Conservation (phyloP, 495 filamentous ascomycete species). For the Pyronema domesticum region DNA sequence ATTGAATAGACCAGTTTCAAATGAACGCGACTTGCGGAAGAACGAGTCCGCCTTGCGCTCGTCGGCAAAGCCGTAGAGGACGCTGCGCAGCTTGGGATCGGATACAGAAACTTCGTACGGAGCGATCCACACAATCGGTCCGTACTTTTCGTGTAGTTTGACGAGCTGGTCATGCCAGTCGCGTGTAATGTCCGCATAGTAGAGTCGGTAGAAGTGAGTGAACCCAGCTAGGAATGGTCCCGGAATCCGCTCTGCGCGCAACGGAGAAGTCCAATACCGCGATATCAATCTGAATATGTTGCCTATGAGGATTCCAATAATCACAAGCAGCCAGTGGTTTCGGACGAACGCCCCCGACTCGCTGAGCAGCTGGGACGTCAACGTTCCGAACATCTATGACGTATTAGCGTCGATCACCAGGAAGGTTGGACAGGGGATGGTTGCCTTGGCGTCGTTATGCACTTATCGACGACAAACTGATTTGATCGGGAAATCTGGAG, state of each 20-base stretch:
- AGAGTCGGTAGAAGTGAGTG: constrained; percentile 53
- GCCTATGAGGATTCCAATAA: background rate
- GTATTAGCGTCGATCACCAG: too few species aligned
- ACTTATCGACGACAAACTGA: too few species aligned
- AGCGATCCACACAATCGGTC: constrained; percentile 51
- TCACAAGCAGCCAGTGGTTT: background rate
- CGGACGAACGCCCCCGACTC: background rate
- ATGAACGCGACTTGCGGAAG: constrained; percentile 45
- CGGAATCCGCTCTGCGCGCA: constrained; percentile 26
- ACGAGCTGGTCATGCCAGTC: constrained; percentile 49
- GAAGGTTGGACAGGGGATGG: too few species aligned
- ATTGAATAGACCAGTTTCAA: constrained; percentile 20
- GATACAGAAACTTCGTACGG: constrained; percentile 50
- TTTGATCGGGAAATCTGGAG: too few species aligned
- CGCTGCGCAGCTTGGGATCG: constrained; percentile 47
- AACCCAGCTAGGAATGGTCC: constrained; percentile 50
- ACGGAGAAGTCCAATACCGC: constrained; percentile 12
- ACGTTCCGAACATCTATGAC: background rate
- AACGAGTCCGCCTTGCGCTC: constrained; percentile 28
- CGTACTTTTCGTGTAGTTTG: constrained; percentile 49
- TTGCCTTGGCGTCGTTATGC: too few species aligned
- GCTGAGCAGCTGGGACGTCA: background rate
- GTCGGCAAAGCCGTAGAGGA: constrained; percentile 68
- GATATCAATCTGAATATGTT: background rate
- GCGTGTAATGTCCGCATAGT: constrained; percentile 39